phyloP scores from a whole-genome alignment of 495 filamentous ascomycete genomes.

The Darksidea phi region DNA sequence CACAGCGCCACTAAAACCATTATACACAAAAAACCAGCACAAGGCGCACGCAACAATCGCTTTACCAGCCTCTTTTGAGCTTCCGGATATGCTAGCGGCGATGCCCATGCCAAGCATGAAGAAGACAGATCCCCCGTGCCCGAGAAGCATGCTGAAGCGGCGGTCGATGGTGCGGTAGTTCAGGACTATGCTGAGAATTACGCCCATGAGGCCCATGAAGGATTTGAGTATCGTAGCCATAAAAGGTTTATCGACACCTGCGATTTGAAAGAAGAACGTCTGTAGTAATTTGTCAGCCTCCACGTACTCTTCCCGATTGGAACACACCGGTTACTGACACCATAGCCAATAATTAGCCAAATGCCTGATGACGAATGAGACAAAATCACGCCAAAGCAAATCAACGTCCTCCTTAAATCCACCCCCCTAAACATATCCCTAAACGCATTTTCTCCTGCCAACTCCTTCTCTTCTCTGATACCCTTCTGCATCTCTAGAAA shows the following conservation, averaged over 20 bases:
- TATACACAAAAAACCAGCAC: slow-evolving; percentile 8
- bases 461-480: not conserved
- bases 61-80: not conserved
- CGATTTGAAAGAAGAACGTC: too few species aligned
- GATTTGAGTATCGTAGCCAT: not conserved
- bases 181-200: not conserved
- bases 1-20: not conserved
- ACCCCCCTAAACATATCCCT: not conserved
- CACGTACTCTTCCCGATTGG: too few species aligned
- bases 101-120: slow-evolving; percentile 4
- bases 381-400: too few species aligned
- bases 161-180: not conserved
- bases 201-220: not conserved
- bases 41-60: slow-evolving; percentile 1
- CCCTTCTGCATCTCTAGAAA: slow-evolving; percentile 2
- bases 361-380: too few species aligned
- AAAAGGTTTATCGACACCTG: not conserved
- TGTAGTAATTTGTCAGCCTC: too few species aligned
- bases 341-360: too few species aligned
- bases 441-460: not conserved
- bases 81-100: not conserved
- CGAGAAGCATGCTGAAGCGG: slow-evolving; percentile 1
- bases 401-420: too few species aligned
- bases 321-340: too few species aligned
- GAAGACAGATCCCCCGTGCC: not conserved